Percentiles rank a stretch among this genome's conserved stretches.
phyloP scores from a whole-genome alignment of 495 filamentous ascomycete genomes.

The Penicillium antarcticum region DNA sequence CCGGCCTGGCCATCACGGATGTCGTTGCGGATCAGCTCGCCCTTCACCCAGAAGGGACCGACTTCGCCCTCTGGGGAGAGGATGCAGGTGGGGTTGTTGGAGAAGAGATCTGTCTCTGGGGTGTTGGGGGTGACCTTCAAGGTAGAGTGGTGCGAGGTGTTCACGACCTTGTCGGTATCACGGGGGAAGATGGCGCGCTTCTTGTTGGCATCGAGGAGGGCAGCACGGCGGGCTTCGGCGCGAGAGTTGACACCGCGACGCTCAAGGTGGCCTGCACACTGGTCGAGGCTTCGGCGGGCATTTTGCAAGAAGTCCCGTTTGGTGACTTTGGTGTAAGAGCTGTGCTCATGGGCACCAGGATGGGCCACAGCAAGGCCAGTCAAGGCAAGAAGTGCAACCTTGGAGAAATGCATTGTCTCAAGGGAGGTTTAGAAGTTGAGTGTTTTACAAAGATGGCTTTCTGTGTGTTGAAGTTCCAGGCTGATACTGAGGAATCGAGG shows the following conservation, averaged over 20 bases:
- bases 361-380: conserved; percentile 17
- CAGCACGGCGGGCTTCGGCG: conserved; percentile 20
- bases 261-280: conserved; percentile 18
- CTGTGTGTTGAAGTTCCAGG: neutral
- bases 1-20: conserved; percentile 45
- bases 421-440: neutral
- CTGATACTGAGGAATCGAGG: no score
- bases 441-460: neutral
- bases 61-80: conserved; percentile 25
- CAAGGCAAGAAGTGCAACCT: conserved; percentile 14
- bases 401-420: conserved; percentile 8
- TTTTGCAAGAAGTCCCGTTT: conserved; percentile 20
- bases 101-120: conserved; percentile 18
- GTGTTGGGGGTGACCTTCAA: conserved; percentile 14
- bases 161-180: conserved; percentile 16
- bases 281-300: conserved; percentile 12
- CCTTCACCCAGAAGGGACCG: conserved; percentile 32
- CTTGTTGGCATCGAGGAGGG: conserved; percentile 9
- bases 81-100: conserved; percentile 18
- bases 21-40: conserved; percentile 50
- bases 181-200: conserved; percentile 12
- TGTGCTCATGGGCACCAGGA: conserved; percentile 20
- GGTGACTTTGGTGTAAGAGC: conserved; percentile 6
- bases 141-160: conserved; percentile 16
- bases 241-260: conserved; percentile 19